Percentiles rank a stretch among this genome's conserved stretches.
Conservation (phyloP, 768 basidiomycete genomes). For the Rhodotorula diobovata region DNA sequence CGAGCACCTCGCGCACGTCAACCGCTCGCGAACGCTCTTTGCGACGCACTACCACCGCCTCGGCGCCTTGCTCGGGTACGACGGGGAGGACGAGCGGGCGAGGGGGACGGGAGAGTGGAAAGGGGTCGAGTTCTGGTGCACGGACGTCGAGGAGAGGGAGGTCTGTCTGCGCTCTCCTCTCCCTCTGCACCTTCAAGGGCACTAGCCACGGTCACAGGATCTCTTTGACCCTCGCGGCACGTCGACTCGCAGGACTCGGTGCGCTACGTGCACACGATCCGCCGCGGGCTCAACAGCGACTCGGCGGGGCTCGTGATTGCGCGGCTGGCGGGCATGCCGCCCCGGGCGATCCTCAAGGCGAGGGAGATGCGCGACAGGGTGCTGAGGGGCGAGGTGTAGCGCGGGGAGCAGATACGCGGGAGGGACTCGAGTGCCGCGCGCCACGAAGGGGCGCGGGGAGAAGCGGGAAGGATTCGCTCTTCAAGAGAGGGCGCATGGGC, state of each 20-base stretch:
- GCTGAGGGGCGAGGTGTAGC: slow-evolving; percentile 8
- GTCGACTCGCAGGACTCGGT: slow-evolving; percentile 47
- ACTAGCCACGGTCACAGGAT: background rate
- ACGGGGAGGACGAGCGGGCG: slow-evolving; percentile 40
- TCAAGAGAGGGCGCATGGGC: no score
- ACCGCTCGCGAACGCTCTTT: slow-evolving; percentile 78
- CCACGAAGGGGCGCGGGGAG: no score
- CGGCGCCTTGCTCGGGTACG: slow-evolving; percentile 71
- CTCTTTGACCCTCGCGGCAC: background rate
- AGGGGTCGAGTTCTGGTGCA: slow-evolving; percentile 79
- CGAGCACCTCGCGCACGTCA: slow-evolving; percentile 68
- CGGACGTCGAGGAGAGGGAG: slow-evolving; percentile 71
- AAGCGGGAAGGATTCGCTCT: no score
- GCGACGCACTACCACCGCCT: slow-evolving; percentile 92
- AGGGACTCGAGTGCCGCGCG: background rate
- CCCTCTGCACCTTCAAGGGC: background rate
- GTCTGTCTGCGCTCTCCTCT: slow-evolving; percentile 51
- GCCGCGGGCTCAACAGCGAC: slow-evolving; percentile 78
- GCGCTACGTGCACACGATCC: slow-evolving; percentile 73
- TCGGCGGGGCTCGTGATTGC: slow-evolving; percentile 91
- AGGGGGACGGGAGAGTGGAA: slow-evolving; percentile 52
- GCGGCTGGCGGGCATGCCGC: slow-evolving; percentile 65
- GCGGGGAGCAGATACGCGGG: background rate
- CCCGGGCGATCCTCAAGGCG: slow-evolving; percentile 16
- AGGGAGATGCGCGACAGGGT: slow-evolving; percentile 20